Evolutionary conservation across 2,329 filamentous ascomycete genomes (phyloP), one percentile per base, ranked within the genome.

Genomic region (Ciborinia camelliae): DNA sequence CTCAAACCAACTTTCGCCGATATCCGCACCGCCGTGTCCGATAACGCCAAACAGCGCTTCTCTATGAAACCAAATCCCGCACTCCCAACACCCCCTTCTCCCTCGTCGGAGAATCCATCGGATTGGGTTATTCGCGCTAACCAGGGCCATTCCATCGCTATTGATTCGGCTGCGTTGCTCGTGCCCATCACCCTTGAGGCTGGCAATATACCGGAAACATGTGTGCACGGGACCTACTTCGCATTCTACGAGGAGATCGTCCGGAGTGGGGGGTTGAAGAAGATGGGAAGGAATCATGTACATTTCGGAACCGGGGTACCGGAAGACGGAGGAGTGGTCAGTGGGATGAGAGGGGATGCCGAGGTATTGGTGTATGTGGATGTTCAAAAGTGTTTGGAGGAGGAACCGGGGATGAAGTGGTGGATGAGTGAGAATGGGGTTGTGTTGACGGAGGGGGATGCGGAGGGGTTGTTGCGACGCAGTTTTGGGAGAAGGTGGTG

Each of bases 1-100:
- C 81, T 96, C 12, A 82, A 90, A 67, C 84, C 90, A n/a, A 90
- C 89, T 0, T 84, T 97, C 65, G 78, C 81, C 2, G 94, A 97
- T 70, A 82, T 99, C 68, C 81, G 84, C 62, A 76, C 81, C 12
- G 83, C 89, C 20, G 92, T 97, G 15, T 77, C 80, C 18, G 84
- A 84, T 57, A 96, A 92, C 74, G 90, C 94, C 73, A 99, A 99
- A 79, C 90, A 97, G 77, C 90, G 95, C 47, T 99, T 96, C 80
- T 85, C 87, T 1, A 81, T 98, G 73, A 88, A 92, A 62, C 84
- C 84, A 53, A 83, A 79, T 68, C 72, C 75, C 18, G 53, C 69
- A 4, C 67, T 73, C n/a, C 32, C 48, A 18, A 30, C 65, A 12
- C 68, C 69, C 28, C 70, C 69, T 12, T 59, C 69, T 65, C 72